Percentiles rank a stretch among this genome's conserved stretches.
Evolutionary conservation across 768 basidiomycete species (phyloP).

Genomic region (Floccularia luteovirens): DNA sequence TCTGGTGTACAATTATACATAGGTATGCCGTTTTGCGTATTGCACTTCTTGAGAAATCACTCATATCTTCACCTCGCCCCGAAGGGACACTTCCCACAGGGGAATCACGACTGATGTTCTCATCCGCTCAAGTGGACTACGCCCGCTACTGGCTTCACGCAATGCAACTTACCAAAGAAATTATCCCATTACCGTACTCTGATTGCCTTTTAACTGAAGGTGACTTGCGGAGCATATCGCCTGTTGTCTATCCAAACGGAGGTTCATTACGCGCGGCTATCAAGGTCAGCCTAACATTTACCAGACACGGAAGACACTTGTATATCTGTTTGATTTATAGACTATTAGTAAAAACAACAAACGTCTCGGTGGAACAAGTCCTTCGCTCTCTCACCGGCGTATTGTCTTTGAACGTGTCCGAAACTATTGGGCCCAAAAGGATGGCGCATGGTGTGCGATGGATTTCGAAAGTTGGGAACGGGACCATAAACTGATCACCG

Average conservation of each 20-base stretch:
- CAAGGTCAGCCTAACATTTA: constrained; percentile 34
- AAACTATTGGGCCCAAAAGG: constrained; percentile 50
- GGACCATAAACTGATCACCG: constrained; percentile 67
- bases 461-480: constrained; percentile 84
- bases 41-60: background rate
- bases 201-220: constrained; percentile 63
- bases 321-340: constrained; percentile 23
- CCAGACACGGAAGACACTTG: background rate
- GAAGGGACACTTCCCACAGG: constrained; percentile 63
- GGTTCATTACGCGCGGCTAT: constrained; percentile 47
- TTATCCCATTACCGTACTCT: constrained; percentile 70
- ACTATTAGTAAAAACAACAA: constrained; percentile 78
- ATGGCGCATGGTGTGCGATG: constrained; percentile 67
- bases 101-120: constrained; percentile 74
- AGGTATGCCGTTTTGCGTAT: constrained; percentile 30
- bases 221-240: constrained; percentile 50
- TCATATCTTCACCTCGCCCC: background rate
- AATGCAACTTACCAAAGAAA: constrained; percentile 54
- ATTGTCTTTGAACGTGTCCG: constrained; percentile 64
- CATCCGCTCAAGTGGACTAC: constrained; percentile 82
- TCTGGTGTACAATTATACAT: constrained; percentile 67
- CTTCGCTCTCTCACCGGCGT: constrained; percentile 46
- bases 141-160: constrained; percentile 78
- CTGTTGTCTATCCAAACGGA: constrained; percentile 47
- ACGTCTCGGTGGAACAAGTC: constrained; percentile 58